phyloP scores from a whole-genome alignment of 2,329 filamentous ascomycete species.

The Exophiala dermatitidis region DNA sequence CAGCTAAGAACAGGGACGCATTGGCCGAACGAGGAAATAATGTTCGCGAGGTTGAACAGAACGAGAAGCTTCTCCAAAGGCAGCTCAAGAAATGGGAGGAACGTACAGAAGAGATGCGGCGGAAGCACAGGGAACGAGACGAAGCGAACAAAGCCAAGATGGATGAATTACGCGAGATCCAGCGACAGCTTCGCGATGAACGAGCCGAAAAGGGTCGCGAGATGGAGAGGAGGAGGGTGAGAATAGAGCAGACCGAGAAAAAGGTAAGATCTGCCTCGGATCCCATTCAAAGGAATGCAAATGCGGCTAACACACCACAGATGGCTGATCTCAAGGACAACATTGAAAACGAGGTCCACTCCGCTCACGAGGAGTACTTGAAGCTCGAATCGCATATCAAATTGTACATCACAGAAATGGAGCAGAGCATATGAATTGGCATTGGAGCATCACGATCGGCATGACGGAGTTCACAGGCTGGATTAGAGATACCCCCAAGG shows the following conservation, averaged over 20 bases:
- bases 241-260: conserved; percentile 97
- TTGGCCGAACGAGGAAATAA: conserved; percentile 82
- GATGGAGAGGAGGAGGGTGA: conserved; percentile 83
- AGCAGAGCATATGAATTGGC: conserved; percentile 60
- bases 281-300: background rate
- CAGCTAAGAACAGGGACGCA: conserved; percentile 74
- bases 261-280: conserved; percentile 56
- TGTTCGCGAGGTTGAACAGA: conserved; percentile 83
- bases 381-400: conserved; percentile 98
- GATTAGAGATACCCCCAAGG: conserved; percentile 33
- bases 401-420: conserved; percentile 98
- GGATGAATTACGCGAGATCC: conserved; percentile 76
- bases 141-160: conserved; percentile 76
- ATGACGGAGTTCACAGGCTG: conserved; percentile 12
- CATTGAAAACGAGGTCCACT: conserved; percentile 88
- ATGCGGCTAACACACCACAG: conserved; percentile 43
- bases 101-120: conserved; percentile 73
- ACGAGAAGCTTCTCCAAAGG: conserved; percentile 72
- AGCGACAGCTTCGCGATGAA: conserved; percentile 76
- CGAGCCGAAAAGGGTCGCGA: conserved; percentile 79
- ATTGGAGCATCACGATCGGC: conserved; percentile 8
- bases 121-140: conserved; percentile 73
- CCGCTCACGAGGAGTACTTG: conserved; percentile 85
- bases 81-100: conserved; percentile 82
- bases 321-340: conserved; percentile 98